Evolutionary conservation across 768 basidiomycete species (phyloP).

Genomic region (Hydnum rufescens): DNA sequence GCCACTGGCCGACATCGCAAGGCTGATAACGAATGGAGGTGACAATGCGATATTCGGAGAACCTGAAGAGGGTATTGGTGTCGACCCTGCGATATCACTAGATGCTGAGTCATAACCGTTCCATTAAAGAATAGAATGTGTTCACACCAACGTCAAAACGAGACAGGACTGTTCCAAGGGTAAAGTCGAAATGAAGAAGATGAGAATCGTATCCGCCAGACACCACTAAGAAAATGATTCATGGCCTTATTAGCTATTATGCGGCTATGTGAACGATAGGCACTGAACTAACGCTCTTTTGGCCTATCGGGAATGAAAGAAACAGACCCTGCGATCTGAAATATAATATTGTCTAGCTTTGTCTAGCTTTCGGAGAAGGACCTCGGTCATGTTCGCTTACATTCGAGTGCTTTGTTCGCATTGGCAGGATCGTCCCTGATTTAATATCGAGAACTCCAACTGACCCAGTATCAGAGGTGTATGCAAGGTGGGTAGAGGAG

Average conservation of each 20-base stretch:
- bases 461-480: slow-evolving; percentile 45
- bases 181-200: slow-evolving; percentile 47
- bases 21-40: slow-evolving; percentile 53
- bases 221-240: slow-evolving; percentile 22
- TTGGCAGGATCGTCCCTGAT: slow-evolving; percentile 27
- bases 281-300: slow-evolving; percentile 24
- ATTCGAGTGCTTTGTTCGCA: slow-evolving; percentile 43
- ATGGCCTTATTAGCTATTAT: not conserved
- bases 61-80: slow-evolving; percentile 21
- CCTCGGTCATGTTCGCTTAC: slow-evolving; percentile 23
- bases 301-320: slow-evolving; percentile 54
- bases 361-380: not conserved
- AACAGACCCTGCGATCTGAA: slow-evolving; percentile 49
- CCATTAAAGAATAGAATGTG: not conserved
- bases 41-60: slow-evolving; percentile 35
- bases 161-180: slow-evolving; percentile 26
- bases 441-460: slow-evolving; percentile 48
- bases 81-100: slow-evolving; percentile 2
- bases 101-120: not conserved
- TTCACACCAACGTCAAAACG: slow-evolving; percentile 3
- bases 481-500: slow-evolving; percentile 27
- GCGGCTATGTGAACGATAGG: not conserved
- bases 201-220: slow-evolving; percentile 60
- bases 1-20: slow-evolving; percentile 37
- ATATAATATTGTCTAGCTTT: not conserved